A percentile compares a stretch with the other conserved stretches of the same genome.
These are phyloP conservation scores for Alternaria dauci DNA, from an alignment of 2,329 filamentous ascomycete species.

Conservation along the genomic window DNA sequence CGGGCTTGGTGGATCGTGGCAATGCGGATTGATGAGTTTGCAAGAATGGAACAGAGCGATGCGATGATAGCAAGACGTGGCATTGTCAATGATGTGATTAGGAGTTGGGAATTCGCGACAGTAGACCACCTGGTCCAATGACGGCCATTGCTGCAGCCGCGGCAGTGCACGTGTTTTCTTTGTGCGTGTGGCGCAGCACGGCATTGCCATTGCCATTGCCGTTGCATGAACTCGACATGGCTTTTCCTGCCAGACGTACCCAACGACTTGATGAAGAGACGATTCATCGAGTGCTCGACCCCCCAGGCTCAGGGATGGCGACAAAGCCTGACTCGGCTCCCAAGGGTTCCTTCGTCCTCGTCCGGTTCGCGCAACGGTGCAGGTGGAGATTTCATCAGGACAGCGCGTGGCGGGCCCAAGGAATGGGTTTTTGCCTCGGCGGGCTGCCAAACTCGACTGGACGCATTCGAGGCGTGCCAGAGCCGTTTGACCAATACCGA, in stretches of 20 bases:
- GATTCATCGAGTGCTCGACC: background rate
- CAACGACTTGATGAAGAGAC: constrained; percentile 3
- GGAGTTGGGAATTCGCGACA: background rate
- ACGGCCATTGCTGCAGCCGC: background rate
- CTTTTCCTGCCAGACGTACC: background rate
- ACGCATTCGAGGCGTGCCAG: constrained; percentile 8
- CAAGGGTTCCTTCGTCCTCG: constrained; percentile 8
- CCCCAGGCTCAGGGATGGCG: background rate
- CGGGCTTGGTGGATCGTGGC: constrained; percentile 7
- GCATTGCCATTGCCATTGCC: background rate
- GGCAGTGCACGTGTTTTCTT: constrained; percentile 5
- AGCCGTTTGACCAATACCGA: constrained; percentile 12
- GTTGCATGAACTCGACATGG: background rate
- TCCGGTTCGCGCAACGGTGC: constrained; percentile 10
- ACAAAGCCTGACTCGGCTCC: background rate
- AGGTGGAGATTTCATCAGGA: constrained; percentile 17
- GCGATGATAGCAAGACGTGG: background rate
- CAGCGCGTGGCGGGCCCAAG: constrained; percentile 7
- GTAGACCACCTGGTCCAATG: background rate
- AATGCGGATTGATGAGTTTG: background rate
- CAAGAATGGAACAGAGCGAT: background rate
- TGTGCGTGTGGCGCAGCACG: constrained; percentile 1
- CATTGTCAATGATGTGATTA: background rate
- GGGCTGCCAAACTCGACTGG: constrained; percentile 8
- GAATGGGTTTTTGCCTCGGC: constrained; percentile 11